Conservation (phyloP, 1,284 basidiomycete genomes). For the Melanopsichium pennsylvanicum region DNA sequence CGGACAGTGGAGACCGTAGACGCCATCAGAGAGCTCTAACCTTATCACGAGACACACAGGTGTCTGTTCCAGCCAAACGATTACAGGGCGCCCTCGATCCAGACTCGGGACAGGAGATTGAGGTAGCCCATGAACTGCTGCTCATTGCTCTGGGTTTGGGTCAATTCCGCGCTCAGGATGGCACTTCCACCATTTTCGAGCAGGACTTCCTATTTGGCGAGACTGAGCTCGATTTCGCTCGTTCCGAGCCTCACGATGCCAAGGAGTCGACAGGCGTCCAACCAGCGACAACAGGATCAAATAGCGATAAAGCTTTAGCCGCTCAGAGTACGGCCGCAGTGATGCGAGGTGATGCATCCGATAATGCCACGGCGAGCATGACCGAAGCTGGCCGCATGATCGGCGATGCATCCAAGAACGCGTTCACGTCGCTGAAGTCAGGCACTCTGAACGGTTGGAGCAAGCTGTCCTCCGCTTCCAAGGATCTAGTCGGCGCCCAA, state of each 20-base stretch:
- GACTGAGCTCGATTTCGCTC: slow-evolving; percentile 24
- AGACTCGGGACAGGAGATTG: slow-evolving; percentile 35
- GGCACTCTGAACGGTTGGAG: slow-evolving; percentile 35
- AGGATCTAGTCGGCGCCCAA: slow-evolving; percentile 22
- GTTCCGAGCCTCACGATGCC: background rate
- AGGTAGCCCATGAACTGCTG: slow-evolving; percentile 53
- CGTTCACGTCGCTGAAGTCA: slow-evolving; percentile 36
- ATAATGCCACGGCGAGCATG: slow-evolving; percentile 12
- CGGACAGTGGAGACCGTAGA: slow-evolving; percentile 4
- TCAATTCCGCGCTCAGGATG: slow-evolving; percentile 55
- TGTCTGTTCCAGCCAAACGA: slow-evolving; percentile 12
- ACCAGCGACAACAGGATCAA: background rate
- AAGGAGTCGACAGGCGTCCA: background rate
- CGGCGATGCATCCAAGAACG: slow-evolving; percentile 31
- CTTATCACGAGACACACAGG: slow-evolving; percentile 9
- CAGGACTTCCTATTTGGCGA: slow-evolving; percentile 54
- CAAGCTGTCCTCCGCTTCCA: slow-evolving; percentile 39
- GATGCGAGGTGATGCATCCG: too few species aligned
- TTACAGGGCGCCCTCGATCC: slow-evolving; percentile 38
- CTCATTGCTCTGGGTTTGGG: slow-evolving; percentile 57
- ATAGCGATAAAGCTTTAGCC: background rate
- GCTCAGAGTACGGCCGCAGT: too few species aligned
- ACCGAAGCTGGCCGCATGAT: slow-evolving; percentile 25
- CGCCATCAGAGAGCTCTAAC: slow-evolving; percentile 15
- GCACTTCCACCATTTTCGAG: slow-evolving; percentile 52